These are phyloP conservation scores for Aethionema arabicum DNA, from an alignment of 345 rosid genomes.

Conservation along the genomic window DNA sequence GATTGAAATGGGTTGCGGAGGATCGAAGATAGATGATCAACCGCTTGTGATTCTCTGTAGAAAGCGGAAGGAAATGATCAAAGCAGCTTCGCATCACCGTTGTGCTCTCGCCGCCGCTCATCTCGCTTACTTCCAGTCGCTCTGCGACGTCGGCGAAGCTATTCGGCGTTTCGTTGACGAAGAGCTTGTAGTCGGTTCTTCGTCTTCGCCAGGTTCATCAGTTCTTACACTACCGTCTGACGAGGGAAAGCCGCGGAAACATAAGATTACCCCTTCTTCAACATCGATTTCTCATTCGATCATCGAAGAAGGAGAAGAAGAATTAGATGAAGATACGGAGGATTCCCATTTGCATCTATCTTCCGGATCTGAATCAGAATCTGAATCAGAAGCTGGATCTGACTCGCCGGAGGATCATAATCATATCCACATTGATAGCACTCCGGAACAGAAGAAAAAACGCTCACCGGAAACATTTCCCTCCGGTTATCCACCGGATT, in stretches of 20 bases:
- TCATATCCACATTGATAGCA: constrained; percentile 49
- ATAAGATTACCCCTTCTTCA: constrained; percentile 43
- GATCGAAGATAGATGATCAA: constrained; percentile 72
- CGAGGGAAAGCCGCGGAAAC: constrained; percentile 50
- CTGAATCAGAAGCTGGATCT: constrained; percentile 35
- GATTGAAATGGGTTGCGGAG: constrained; percentile 82
- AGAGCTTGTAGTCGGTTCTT: constrained; percentile 47
- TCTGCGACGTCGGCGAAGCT: constrained; percentile 73
- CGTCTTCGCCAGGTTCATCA: constrained; percentile 47
- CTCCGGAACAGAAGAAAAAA: constrained; percentile 40
- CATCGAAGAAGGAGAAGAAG: constrained; percentile 35
- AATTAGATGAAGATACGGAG: constrained; percentile 41
- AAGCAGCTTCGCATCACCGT: constrained; percentile 67
- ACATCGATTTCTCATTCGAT: constrained; percentile 67
- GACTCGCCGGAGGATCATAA: constrained; percentile 31
- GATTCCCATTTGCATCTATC: constrained; percentile 68
- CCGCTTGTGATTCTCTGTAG: constrained; percentile 73
- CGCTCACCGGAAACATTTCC: constrained; percentile 21
- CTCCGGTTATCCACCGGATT: constrained; percentile 28
- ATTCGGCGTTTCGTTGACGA: constrained; percentile 75
- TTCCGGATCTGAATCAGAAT: constrained; percentile 54
- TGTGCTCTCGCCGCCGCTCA: constrained; percentile 82
- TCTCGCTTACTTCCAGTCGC: constrained; percentile 63
- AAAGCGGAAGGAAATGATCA: constrained; percentile 64
- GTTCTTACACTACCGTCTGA: constrained; percentile 78